Percentiles rank a stretch among this genome's conserved stretches.
Evolutionary conservation across 345 rosid species (phyloP).

Genomic region (Melaleuca quinquenervia): DNA sequence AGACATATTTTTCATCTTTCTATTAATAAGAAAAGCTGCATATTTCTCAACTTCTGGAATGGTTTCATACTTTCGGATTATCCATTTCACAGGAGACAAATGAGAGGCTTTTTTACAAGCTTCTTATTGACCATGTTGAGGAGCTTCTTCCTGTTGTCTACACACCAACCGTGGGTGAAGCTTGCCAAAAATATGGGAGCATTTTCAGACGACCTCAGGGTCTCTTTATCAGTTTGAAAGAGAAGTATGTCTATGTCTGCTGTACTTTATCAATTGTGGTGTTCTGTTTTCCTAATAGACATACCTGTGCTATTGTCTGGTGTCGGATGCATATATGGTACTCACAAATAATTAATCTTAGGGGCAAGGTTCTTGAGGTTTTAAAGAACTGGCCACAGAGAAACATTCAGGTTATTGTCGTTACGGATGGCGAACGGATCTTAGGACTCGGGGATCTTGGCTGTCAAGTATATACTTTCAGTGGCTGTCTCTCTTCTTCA

Average conservation of each 20-base stretch:
- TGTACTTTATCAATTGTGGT: background rate
- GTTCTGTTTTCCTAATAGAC: background rate
- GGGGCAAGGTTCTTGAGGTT: conserved; percentile 83
- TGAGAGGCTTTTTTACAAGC: conserved; percentile 78
- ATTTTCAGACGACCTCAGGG: conserved; percentile 95
- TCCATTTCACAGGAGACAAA: conserved; percentile 53
- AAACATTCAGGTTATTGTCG: conserved; percentile 90
- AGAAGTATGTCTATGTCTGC: conserved; percentile 44
- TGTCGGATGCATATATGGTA: background rate
- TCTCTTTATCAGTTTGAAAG: conserved; percentile 85
- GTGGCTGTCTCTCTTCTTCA: background rate
- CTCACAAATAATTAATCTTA: conserved; percentile 6
- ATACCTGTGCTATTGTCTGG: background rate
- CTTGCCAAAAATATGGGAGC: conserved; percentile 95
- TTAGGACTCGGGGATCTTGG: conserved; percentile 97
- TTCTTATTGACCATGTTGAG: conserved; percentile 82
- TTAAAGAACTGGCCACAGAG: conserved; percentile 92
- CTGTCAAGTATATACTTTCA: conserved; percentile 51
- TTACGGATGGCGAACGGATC: conserved; percentile 93
- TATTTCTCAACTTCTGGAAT: background rate
- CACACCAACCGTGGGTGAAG: conserved; percentile 97
- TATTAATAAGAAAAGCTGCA: background rate
- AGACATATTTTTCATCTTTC: background rate
- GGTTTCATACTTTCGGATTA: background rate
- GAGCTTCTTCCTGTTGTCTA: conserved; percentile 90